Base-by-base conservation (phyloP, 352 stramenopile genomes). In the Hyaloperonospora arabidopsidis region DNA sequence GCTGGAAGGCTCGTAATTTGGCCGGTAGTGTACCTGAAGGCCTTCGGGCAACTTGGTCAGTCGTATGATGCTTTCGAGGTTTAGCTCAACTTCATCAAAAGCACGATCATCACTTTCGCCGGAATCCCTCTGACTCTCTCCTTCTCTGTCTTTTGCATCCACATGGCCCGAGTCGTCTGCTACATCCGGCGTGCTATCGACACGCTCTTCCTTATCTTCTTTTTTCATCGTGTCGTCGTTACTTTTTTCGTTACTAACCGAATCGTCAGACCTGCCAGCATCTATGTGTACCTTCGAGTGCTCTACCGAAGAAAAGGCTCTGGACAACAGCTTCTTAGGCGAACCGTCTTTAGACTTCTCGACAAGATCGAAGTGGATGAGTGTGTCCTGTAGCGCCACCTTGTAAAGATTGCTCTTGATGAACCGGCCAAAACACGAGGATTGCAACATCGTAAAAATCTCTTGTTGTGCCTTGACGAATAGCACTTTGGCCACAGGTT, bases 381-480 rank as follows among this genome's bases (percentile, higher is more conserved):
- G 66, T 21, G 78, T 79, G 53, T 93, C 82, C 54, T 88, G 75
- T 8, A 93, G 56, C 22, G 79, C 82, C 21, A 93, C 59, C 43
- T 86, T 81, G 63, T 93, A 93, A 17, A 90, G 56, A 28, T 86
- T 80, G 66, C 82, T 93, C 57, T 87, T 88, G 54, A 84, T 89
- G 58, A 93, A 93, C 12, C 78, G 76, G 19, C 87, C 72, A 40
- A 86, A 93, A 79, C 82, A 90, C 15, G 82, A 89, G 5, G 82
- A 86, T 12, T 63, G 68, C 10, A 93, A 61, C 74, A 90, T 87
- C 8, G 81, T 64, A 32, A 89, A 87, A 29, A 93, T 93, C 51
- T 93, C 82, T 48, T 87, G 74, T 50, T 93, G 82, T 1, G 82
- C 82, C 8, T 74, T 76, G 38, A 61, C 63, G 43, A 93, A 87